phyloP scores from a whole-genome alignment of 768 basidiomycete species.

The Suillus luteus region DNA sequence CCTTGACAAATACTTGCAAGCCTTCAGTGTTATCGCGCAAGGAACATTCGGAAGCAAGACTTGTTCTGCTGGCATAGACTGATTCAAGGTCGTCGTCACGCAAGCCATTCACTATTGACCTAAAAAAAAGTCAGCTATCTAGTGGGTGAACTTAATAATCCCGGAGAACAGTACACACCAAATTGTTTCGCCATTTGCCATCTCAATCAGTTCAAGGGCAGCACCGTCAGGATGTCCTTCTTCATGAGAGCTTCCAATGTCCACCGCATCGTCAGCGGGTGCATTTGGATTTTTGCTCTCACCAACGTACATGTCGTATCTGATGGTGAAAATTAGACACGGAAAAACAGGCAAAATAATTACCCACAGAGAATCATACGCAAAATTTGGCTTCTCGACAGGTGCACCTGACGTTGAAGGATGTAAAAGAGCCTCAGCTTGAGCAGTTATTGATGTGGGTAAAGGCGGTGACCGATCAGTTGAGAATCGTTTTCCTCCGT shows the following conservation, averaged over 20 bases:
- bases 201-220: conserved; percentile 77
- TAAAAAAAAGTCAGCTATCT: conserved; percentile 14
- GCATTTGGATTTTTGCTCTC: conserved; percentile 47
- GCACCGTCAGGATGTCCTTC: conserved; percentile 46
- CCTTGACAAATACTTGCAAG: conserved; percentile 76
- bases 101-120: conserved; percentile 84
- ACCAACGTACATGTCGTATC: conserved; percentile 80
- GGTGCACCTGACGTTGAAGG: conserved; percentile 40
- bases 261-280: conserved; percentile 38
- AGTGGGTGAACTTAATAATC: conserved; percentile 1
- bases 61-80: conserved; percentile 63
- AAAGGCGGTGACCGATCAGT: conserved; percentile 66
- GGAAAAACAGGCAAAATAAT: conserved; percentile 18
- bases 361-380: conserved; percentile 79
- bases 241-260: conserved; percentile 24
- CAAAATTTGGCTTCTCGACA: conserved; percentile 66
- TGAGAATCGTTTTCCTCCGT: conserved; percentile 60
- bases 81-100: conserved; percentile 77
- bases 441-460: conserved; percentile 50
- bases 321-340: conserved; percentile 35
- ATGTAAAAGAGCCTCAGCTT: conserved; percentile 42
- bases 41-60: conserved; percentile 77
- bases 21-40: conserved; percentile 46
- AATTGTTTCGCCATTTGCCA: conserved; percentile 86
- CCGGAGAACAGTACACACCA: conserved; percentile 53